phyloP scores from a whole-genome alignment of 495 filamentous ascomycete genomes.

The Lasiosphaeriaceae sp. region DNA sequence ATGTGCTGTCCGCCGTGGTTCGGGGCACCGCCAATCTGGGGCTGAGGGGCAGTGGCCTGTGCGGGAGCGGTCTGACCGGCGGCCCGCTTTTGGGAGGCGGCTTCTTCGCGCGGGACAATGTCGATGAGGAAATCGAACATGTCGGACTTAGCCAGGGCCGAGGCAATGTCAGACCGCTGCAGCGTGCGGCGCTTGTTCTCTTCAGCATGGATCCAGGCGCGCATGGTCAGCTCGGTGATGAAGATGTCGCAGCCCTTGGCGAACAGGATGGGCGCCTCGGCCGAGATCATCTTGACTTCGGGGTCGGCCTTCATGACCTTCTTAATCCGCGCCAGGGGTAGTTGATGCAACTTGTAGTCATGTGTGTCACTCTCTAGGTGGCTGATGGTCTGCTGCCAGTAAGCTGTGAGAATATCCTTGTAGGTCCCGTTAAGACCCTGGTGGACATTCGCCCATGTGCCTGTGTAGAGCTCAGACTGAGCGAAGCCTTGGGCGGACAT shows the following conservation, averaged over 20 bases:
- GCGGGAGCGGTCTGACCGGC: constrained; percentile 30
- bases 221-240: constrained; percentile 98
- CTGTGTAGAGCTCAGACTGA: constrained; percentile 84
- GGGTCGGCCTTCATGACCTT: constrained; percentile 99
- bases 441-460: constrained; percentile 95
- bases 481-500: constrained; percentile 74
- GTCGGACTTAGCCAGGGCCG: constrained; percentile 90
- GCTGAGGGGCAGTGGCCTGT: constrained; percentile 43
- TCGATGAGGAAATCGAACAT: constrained; percentile 99
- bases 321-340: constrained; percentile 95
- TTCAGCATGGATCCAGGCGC: constrained; percentile 99
- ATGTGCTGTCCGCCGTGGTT: constrained; percentile 50
- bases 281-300: constrained; percentile 99
- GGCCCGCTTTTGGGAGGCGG: constrained; percentile 72
- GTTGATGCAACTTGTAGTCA: constrained; percentile 96
- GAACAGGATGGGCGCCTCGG: constrained; percentile 95
- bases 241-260: constrained; percentile 99
- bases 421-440: constrained; percentile 92
- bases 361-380: constrained; percentile 92
- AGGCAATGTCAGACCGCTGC: constrained; percentile 93
- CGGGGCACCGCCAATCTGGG: constrained; percentile 57
- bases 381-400: constrained; percentile 97
- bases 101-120: constrained; percentile 95
- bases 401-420: constrained; percentile 94
- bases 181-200: constrained; percentile 97